Evolutionary conservation across 2,329 filamentous ascomycete species (phyloP), one percentile per base, ranked within the genome.

Genomic region (Pseudogymnoascus sp.): DNA sequence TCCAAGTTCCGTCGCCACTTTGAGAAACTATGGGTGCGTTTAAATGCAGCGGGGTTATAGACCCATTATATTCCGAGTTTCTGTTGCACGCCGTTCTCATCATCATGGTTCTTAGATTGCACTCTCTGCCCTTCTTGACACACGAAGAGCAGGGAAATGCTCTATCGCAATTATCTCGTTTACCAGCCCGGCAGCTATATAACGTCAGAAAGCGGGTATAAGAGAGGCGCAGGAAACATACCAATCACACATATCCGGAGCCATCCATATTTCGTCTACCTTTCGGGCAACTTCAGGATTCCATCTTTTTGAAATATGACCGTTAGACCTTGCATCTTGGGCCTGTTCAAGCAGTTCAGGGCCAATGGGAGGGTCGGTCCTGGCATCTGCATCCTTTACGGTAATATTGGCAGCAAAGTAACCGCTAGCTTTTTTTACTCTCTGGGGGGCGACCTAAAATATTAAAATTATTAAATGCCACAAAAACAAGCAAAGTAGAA

Each of bases 201-300:
- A 33, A 62, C 7, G 42, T 62, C 18, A 47, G 28, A 5, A 33
- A 33, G 16, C 4, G 6, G 6, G 14, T 25, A 25, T 38, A 21
- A 5, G 6, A 28, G 35, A 60, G 11, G 25, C 31, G 11, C 11
- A 14, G 28, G 33, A 5, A 14, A 61, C 35, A 38, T 61, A 63
- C 62, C 31, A 44, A 60, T 63, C 31, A 33, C 62, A 63, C 23
- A 8, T 25, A 4, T 61, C 50, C 2, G 62, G 62, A n/a, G 53
- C 62, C 23, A 63, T 25, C 62, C 62, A 63, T 47, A 31, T 63
- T 16, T 37, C 62, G 14, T 60, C 53, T 12, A 63, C 21, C 18
- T 5, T 3, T 42, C 62, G 62, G 35, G n/a, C 50, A 6, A 47
- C 53, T 33, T 35, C 33, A n/a, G 53, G n/a, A n/a, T 61, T 59